Evolutionary conservation across 352 stramenopile genomes (phyloP), one percentile per base, ranked within the genome.

Genomic region (Phytophthora sp.): DNA sequence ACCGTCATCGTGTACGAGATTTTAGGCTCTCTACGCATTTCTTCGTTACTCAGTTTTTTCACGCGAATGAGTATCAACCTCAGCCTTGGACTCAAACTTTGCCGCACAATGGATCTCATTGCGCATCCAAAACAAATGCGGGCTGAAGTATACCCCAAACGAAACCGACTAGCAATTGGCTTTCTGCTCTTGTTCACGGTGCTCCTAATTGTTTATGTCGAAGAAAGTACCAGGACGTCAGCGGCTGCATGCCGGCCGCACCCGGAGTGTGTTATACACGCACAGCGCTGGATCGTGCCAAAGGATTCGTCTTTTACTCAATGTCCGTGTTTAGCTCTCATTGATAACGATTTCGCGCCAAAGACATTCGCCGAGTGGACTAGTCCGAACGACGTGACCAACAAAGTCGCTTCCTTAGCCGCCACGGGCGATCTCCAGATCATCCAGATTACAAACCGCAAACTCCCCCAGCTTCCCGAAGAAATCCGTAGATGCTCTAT

Each of bases 241-340:
- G 3, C 6, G 2, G 0, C 18, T 11, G 56, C 37, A 1, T 79
- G 71, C 20, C 15, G 4, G 0, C 10, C 12, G 1, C 42, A 75
- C 18, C 23, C 55, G 0, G 53, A 78, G 37, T 84, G 72, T 44
- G 34, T 51, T 4, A 34, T 61, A 1, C 23, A 69, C 13, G 60
- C 69, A 0, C 48, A 71, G 7, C 54, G 60, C 3, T 75, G 69
- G 60, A 50, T 20, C 18, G 28, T 53, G 17, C 15, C 50, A 0
- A 34, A 67, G 3, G 44, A 52, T 8, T 18, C 46, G 18, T 59
- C 30, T 3, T 17, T 62, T 30, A 39, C 31, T 6, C 48, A 76
- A n/a, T 84, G 72, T n/a, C 66, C 69, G 17, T 84, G 76, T 31
- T 39, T 84, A 21, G 37, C 58, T 5, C 71, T 72, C 39, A 71